Evolutionary conservation across 495 filamentous ascomycete species (phyloP).

Genomic region (Talaromyces adpressus): DNA sequence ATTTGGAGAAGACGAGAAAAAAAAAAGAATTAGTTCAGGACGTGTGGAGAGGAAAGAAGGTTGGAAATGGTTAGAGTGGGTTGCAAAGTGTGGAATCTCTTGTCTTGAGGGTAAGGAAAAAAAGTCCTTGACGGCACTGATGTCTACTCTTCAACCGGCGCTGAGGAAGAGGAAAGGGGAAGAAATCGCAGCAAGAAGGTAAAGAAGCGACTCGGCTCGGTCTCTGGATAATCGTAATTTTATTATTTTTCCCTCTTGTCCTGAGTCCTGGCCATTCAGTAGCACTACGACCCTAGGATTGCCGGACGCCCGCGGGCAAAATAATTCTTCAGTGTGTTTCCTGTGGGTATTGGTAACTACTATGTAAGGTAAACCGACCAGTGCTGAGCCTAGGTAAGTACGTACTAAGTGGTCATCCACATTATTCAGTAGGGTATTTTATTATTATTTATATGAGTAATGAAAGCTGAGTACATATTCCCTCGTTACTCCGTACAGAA

Average conservation of each 20-base stretch:
- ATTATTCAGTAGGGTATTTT: background rate
- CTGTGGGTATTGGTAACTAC: background rate
- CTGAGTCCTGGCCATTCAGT: background rate
- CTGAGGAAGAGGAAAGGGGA: background rate
- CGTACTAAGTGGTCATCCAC: no score
- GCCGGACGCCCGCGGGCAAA: conserved; percentile 13
- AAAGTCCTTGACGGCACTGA: background rate
- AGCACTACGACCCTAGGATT: conserved; percentile 4
- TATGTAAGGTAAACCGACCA: background rate
- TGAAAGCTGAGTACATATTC: background rate
- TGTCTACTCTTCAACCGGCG: background rate
- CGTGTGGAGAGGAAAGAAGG: conserved; percentile 14
- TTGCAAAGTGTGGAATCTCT: background rate
- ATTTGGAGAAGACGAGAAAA: background rate
- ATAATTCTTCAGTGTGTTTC: background rate
- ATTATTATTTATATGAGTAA: background rate
- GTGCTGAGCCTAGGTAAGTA: no score
- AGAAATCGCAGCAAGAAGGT: background rate
- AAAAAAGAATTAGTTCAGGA: conserved; percentile 18
- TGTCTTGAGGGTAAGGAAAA: background rate
- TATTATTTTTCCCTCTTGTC: conserved; percentile 6
- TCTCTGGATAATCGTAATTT: background rate
- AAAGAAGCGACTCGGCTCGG: background rate
- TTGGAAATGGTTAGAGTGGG: conserved; percentile 3
- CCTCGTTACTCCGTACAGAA: background rate